Conservation (phyloP, 495 filamentous ascomycete genomes). For the Neurospora sp. region DNA sequence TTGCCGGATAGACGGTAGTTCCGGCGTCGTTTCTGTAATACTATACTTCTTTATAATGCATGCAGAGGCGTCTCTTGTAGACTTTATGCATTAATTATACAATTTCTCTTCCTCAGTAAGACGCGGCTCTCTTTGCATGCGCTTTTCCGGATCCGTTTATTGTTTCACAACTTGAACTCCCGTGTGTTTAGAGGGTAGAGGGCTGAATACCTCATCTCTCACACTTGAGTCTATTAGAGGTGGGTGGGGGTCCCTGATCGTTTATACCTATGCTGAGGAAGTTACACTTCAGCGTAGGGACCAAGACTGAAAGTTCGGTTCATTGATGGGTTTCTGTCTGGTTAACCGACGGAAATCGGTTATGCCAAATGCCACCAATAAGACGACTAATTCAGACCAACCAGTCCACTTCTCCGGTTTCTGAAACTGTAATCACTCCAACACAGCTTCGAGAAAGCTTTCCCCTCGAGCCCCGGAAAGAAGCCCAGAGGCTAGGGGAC, state of each 20-base stretch:
- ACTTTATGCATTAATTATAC: constrained; percentile 9
- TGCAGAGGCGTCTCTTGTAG: constrained; percentile 16
- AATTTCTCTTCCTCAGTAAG: neutral
- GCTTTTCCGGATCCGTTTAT: neutral
- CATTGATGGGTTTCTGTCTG: neutral
- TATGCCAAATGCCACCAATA: neutral
- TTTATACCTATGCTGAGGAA: neutral
- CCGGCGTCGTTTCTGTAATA: constrained; percentile 1
- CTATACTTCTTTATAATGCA: constrained; percentile 7
- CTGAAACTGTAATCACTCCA: neutral
- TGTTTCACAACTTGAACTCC: neutral
- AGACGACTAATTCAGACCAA: neutral
- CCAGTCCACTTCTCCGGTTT: neutral
- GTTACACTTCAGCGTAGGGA: neutral
- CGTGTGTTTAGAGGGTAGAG: neutral
- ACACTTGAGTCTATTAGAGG: neutral
- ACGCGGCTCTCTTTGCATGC: neutral
- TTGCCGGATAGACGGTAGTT: constrained; percentile 21
- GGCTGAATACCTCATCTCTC: neutral
- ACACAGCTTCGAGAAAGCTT: neutral
- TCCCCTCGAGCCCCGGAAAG: neutral
- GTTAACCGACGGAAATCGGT: neutral
- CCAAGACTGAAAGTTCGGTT: neutral
- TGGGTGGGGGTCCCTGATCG: neutral
- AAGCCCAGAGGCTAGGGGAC: neutral